Evolutionary conservation across 768 basidiomycete genomes (phyloP).

Genomic region (Coprinopsis cinerea): DNA sequence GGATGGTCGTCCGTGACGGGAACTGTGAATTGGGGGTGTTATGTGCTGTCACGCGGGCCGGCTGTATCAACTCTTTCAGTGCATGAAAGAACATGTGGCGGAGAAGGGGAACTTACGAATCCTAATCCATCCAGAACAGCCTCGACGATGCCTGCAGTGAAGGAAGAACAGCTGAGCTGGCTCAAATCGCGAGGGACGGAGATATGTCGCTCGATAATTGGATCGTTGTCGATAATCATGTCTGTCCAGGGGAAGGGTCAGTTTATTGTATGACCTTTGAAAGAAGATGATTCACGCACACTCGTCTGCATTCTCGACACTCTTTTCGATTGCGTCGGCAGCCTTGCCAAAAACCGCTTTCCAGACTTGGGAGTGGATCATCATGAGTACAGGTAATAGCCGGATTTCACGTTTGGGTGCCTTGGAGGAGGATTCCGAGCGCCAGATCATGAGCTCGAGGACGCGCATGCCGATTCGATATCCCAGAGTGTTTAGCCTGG

Average conservation of each 20-base stretch:
- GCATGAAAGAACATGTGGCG: not conserved
- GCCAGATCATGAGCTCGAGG: slow-evolving; percentile 82
- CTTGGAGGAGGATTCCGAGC: slow-evolving; percentile 70
- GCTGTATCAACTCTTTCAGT: slow-evolving; percentile 41
- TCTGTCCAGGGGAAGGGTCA: slow-evolving; percentile 40
- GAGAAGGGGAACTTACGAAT: slow-evolving; percentile 58
- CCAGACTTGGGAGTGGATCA: slow-evolving; percentile 94
- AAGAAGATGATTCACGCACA: slow-evolving; percentile 42
- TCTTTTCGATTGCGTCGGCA: slow-evolving; percentile 94
- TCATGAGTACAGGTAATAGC: slow-evolving; percentile 87
- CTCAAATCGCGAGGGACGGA: slow-evolving; percentile 94
- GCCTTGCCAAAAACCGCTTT: slow-evolving; percentile 88
- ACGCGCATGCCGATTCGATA: slow-evolving; percentile 88
- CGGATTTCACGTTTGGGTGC: slow-evolving; percentile 91
- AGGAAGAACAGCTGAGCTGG: slow-evolving; percentile 92
- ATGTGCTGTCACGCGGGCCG: slow-evolving; percentile 94
- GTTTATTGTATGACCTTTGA: slow-evolving; percentile 8
- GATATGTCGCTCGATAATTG: slow-evolving; percentile 84
- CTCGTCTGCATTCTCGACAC: slow-evolving; percentile 94
- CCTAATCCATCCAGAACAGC: slow-evolving; percentile 92
- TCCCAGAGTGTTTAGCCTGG: slow-evolving; percentile 84
- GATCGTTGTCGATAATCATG: slow-evolving; percentile 98
- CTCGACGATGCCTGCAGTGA: slow-evolving; percentile 96
- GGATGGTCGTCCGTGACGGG: slow-evolving; percentile 87
- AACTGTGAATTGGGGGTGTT: slow-evolving; percentile 77